Base-by-base conservation (phyloP, 148 eudicot genomes). In the Silene latifolia region DNA sequence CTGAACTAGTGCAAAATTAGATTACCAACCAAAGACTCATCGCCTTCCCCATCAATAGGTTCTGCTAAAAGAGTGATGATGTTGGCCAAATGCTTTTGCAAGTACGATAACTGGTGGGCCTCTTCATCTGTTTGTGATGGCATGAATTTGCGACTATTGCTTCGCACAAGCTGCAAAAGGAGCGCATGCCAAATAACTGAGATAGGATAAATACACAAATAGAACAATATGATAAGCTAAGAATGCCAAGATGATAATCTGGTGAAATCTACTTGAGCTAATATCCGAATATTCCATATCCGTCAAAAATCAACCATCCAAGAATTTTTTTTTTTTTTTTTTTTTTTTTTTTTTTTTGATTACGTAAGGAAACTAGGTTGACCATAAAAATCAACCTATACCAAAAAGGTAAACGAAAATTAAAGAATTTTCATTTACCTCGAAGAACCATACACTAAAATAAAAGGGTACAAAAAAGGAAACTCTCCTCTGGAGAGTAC, bases 71-170 rank as follows among this genome's bases (percentile, higher is more conserved):
- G 94, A 23, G 97, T 88, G 74, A 95, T 87, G 63, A 95, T 86
- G 79, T 90, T 95, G 64, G 92, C 88, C 83, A 95, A 64, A 79
- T 95, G 98, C 82, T 95, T 95, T 76, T 92, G 99, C 79, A 95
- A 79, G 78, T 95, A 95, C 24, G 99, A 92, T 77, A 95, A 81
- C 71, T 92, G 99, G 81, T 95, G 99, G 74, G 96, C 91, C 89
- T 95, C 99, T 82, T 95, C 99, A 77, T 95, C 99, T 42, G 94
- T 87, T 85, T 90, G 99, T 53, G 99, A 95, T 56, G 99, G 99
- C 90, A 95, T 89, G 83, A 86, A 88, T 75, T 86, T 87, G 65
- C 99, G 97, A 74, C 92, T 90, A 72, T 95, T 95, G 85, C 98
- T 92, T 72, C 99, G 96, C 42, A 83, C 99, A 78, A 92, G 93